These are phyloP conservation scores for Suillus tomentosus DNA, from an alignment of 768 basidiomycete species.

Conservation along the genomic window DNA sequence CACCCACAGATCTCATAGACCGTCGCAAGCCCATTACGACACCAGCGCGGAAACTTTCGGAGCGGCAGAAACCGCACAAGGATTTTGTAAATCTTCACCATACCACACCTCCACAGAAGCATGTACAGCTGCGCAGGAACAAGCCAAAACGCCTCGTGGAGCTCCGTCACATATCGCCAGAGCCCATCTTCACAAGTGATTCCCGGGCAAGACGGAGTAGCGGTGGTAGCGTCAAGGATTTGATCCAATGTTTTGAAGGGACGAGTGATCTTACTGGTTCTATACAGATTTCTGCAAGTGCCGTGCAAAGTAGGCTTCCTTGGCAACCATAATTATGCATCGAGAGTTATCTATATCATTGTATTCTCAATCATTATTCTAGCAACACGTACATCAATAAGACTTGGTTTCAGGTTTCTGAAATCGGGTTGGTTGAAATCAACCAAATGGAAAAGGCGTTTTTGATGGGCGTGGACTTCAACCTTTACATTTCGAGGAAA, in stretches of 20 bases:
- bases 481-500: no score
- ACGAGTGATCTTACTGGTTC: constrained; percentile 30
- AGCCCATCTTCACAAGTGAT: constrained; percentile 30
- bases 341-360: no score
- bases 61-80: constrained; percentile 54
- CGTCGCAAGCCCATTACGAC: constrained; percentile 59
- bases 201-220: constrained; percentile 57
- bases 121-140: constrained; percentile 46
- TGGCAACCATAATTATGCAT: not conserved
- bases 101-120: constrained; percentile 41
- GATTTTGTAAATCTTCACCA: constrained; percentile 66
- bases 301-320: not conserved
- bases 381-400: no score
- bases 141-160: constrained; percentile 55
- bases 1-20: constrained; percentile 37
- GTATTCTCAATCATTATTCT: no score
- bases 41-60: constrained; percentile 52
- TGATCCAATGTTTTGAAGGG: constrained; percentile 64
- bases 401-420: no score
- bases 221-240: constrained; percentile 70
- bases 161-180: constrained; percentile 44
- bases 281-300: not conserved
- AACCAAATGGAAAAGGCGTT: no score
- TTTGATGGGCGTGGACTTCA: no score
- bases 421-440: no score